phyloP scores from a whole-genome alignment of 495 filamentous ascomycete species.

The Penicillium macrosclerotiorum region DNA sequence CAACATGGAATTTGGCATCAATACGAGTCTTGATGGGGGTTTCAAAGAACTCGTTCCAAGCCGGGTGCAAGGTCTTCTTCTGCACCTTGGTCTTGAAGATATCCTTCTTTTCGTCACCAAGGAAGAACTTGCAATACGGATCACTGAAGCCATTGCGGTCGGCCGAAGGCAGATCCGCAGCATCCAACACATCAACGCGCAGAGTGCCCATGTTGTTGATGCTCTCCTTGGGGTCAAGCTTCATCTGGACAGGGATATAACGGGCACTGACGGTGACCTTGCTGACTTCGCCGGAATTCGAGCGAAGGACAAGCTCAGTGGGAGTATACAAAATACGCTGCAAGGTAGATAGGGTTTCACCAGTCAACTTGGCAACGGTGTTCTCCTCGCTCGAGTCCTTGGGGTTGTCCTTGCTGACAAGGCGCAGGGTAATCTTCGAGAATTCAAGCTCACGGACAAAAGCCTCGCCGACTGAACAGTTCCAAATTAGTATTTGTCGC shows the following conservation, averaged over 20 bases:
- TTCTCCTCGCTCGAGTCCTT: conserved; percentile 70
- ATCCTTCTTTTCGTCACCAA: conserved; percentile 79
- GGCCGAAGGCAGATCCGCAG: conserved; percentile 79
- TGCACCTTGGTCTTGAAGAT: conserved; percentile 90
- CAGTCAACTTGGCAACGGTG: conserved; percentile 77
- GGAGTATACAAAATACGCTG: conserved; percentile 89
- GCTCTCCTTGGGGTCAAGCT: conserved; percentile 87
- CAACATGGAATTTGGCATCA: conserved; percentile 78
- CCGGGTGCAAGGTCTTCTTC: conserved; percentile 93
- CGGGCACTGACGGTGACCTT: conserved; percentile 87
- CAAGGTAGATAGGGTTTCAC: conserved; percentile 80
- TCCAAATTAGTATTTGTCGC: conserved; percentile 8
- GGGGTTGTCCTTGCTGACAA: conserved; percentile 71
- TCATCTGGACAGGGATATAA: conserved; percentile 92
- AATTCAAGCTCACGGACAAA: conserved; percentile 96
- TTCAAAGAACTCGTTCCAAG: conserved; percentile 96
- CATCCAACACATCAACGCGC: conserved; percentile 87
- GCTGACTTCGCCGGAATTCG: conserved; percentile 70
- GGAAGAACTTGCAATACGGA: conserved; percentile 90
- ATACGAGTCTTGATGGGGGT: conserved; percentile 76
- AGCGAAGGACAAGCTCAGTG: conserved; percentile 73
- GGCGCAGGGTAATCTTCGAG: conserved; percentile 83
- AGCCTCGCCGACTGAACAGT: conserved; percentile 70
- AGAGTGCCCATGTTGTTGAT: conserved; percentile 98
- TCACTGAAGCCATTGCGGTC: conserved; percentile 97